Evolutionary conservation across 1,139 yeast genomes (phyloP).

Genomic region (Blastobotrys illinoisensis): DNA sequence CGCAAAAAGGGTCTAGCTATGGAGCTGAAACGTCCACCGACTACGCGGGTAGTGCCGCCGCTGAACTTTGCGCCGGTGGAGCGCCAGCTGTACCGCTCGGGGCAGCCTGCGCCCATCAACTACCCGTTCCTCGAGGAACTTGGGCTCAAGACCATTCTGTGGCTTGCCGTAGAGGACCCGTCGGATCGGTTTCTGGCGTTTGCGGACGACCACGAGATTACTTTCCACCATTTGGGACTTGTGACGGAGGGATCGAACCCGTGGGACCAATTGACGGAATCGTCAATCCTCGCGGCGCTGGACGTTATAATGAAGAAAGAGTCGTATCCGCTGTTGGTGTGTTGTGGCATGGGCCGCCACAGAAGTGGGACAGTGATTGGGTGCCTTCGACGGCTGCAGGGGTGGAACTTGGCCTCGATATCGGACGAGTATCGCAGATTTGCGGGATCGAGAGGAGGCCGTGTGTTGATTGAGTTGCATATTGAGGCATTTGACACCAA

Average conservation of each 20-base stretch:
- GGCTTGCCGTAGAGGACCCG: slow-evolving; percentile 97
- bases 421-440: slow-evolving; percentile 91
- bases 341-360: slow-evolving; percentile 98
- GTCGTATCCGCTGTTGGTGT: slow-evolving; percentile 80
- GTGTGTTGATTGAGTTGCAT: slow-evolving; percentile 82
- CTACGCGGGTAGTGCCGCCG: slow-evolving; percentile 74
- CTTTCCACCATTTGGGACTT: slow-evolving; percentile 51
- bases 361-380: slow-evolving; percentile 95
- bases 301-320: slow-evolving; percentile 64
- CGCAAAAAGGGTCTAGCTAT: neutral
- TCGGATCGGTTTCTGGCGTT: slow-evolving; percentile 80
- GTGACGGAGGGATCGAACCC: slow-evolving; percentile 73
- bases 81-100: slow-evolving; percentile 75
- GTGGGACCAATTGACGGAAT: slow-evolving; percentile 94
- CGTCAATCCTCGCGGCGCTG: slow-evolving; percentile 71
- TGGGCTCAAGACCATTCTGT: slow-evolving; percentile 70
- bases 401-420: slow-evolving; percentile 93
- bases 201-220: slow-evolving; percentile 65
- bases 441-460: slow-evolving; percentile 87
- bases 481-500: slow-evolving; percentile 76
- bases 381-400: slow-evolving; percentile 81
- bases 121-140: slow-evolving; percentile 76
- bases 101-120: slow-evolving; percentile 94
- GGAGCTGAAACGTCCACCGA: slow-evolving; percentile 24
- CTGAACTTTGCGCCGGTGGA: slow-evolving; percentile 94